phyloP scores from a whole-genome alignment of 805 yeast genomes.

The Pichia rugopelliculosa region DNA sequence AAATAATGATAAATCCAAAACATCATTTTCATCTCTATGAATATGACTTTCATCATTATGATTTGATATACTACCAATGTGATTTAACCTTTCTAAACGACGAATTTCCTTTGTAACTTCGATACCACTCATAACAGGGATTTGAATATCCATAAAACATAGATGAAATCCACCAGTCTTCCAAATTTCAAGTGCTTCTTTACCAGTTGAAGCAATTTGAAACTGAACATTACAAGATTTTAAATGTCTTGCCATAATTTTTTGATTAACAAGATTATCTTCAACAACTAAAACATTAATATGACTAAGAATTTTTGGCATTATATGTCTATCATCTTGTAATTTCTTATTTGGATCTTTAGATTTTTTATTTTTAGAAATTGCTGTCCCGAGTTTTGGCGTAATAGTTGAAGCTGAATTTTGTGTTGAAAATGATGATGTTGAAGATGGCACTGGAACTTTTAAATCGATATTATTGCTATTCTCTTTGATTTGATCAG shows the following conservation, averaged over 20 bases:
- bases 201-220: conserved; percentile 85
- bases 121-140: conserved; percentile 93
- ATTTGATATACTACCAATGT: conserved; percentile 53
- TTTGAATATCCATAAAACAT: conserved; percentile 93
- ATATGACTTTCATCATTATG: neutral
- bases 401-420: neutral
- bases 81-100: conserved; percentile 68
- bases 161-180: conserved; percentile 88
- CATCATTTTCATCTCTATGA: conserved; percentile 33
- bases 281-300: conserved; percentile 90
- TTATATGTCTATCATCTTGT: conserved; percentile 22
- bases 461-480: neutral
- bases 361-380: neutral
- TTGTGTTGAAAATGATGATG: neutral
- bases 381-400: neutral
- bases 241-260: conserved; percentile 82
- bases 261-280: conserved; percentile 91
- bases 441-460: neutral
- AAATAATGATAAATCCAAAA: conserved; percentile 54
- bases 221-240: conserved; percentile 78
- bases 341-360: neutral
- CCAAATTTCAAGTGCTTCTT: conserved; percentile 94
- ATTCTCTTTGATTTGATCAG: neutral
- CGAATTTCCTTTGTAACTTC: conserved; percentile 93
- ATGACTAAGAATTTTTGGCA: conserved; percentile 72